These are phyloP conservation scores for Capsicum chinense DNA, from an alignment of 257 asterid species.

Conservation along the genomic window DNA sequence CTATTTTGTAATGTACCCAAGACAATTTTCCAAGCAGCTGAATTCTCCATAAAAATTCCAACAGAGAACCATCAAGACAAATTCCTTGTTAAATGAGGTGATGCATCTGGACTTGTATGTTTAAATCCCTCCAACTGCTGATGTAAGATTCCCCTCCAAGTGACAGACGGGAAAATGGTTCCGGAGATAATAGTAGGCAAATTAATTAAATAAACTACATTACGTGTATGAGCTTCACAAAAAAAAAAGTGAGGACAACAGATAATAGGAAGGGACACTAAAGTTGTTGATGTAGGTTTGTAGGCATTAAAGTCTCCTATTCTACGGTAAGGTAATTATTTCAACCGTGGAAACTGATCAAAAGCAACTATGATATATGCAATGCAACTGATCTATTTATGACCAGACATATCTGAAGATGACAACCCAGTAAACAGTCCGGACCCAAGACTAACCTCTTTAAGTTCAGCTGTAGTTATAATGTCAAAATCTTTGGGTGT, in stretches of 20 bases:
- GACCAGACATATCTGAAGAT: not conserved
- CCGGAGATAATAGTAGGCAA: not conserved
- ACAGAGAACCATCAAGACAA: not conserved
- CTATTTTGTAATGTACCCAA: not conserved
- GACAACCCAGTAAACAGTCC: not conserved
- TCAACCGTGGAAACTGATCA: slow-evolving; percentile 14
- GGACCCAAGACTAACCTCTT: slow-evolving; percentile 35
- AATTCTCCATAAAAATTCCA: not conserved
- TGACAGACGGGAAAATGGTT: not conserved
- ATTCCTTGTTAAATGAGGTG: not conserved
- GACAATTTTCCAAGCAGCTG: slow-evolving; percentile 14
- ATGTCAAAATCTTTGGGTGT: slow-evolving; percentile 44
- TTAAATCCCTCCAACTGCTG: not conserved
- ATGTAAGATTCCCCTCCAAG: not conserved
- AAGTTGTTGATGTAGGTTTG: not conserved
- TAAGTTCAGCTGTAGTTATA: slow-evolving; percentile 46
- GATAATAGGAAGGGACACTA: not conserved
- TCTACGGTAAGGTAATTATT: not conserved
- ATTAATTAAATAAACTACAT: not conserved
- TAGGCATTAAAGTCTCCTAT: not conserved
- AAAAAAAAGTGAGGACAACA: not conserved
- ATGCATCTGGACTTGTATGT: slow-evolving; percentile 9
- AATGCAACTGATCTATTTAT: not conserved
- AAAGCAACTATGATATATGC: not conserved
- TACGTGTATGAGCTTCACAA: not conserved